Evolutionary conservation across 805 yeast genomes (phyloP), one percentile per base, ranked within the genome.

Genomic region (Metschnikowia hibisci): DNA sequence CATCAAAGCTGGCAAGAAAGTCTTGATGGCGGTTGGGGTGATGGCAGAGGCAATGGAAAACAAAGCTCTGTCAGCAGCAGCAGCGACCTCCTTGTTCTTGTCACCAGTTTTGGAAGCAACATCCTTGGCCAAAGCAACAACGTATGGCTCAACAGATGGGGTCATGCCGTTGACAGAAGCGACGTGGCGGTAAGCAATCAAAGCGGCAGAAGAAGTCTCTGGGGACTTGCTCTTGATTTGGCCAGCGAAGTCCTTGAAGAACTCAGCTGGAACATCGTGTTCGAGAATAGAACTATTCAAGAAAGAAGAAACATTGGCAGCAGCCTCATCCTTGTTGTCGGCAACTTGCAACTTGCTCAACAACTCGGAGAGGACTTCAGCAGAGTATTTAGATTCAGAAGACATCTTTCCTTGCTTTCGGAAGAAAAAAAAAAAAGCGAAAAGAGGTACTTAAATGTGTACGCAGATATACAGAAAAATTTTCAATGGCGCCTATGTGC

Each of bases 241-340:
- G 61, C 78, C 78, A 66, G 78, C 74, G 67, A 93, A 80, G 67
- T 84, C 80, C 52, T 69, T 71, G 71, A 91, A 87, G 80, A 91
- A 89, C 62, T 80, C 82, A 62, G 74, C 82, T 62, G 99, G 98
- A 56, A 89, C 93, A 74, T 91, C 98, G 73, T 93, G 98, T 78
- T 93, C 99, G 69, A 91, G 90, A 74, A 90, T 89, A 65, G 91
- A 87, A 58, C 96, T 95, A 75, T 91, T 91, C 72, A 93, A 80
- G 79, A 93, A 90, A 51, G 93, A 79, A 55, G 98, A 81, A 61
- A 93, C 87, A 67, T 87, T 87, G 61, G 84, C 69, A 64, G 96
- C 93, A 67, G 95, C 90, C 65, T 79, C 82, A 51, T 80, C 82
- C 69, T 90, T 82, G 66, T 81, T 83, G 62, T 88, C 96, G 62